phyloP scores from a whole-genome alignment of 2,329 filamentous ascomycete genomes.

The Fusarium buxicola region DNA sequence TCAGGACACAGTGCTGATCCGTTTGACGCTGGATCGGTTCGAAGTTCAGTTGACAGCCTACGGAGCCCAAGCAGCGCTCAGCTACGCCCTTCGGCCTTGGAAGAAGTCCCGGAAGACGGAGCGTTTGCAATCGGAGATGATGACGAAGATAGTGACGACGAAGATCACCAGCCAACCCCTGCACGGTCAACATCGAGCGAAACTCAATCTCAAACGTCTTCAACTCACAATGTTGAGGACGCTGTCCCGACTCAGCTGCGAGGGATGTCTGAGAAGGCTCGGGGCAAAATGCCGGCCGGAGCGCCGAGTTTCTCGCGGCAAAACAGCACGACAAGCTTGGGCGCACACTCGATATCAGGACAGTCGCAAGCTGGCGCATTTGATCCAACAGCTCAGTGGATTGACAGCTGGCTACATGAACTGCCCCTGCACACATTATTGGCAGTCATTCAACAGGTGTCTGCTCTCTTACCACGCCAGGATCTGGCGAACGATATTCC shows the following conservation, averaged over 20 bases:
- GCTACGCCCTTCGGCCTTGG: slow-evolving; percentile 44
- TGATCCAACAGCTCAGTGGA: slow-evolving; percentile 84
- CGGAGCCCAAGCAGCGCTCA: slow-evolving; percentile 65
- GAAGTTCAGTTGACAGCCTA: slow-evolving; percentile 75
- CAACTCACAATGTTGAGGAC: slow-evolving; percentile 76
- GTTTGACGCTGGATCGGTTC: slow-evolving; percentile 61
- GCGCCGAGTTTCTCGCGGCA: slow-evolving; percentile 87
- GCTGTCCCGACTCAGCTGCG: slow-evolving; percentile 84
- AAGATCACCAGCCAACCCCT: slow-evolving; percentile 64
- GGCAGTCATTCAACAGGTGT: slow-evolving; percentile 76
- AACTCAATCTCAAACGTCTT: slow-evolving; percentile 73
- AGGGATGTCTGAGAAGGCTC: slow-evolving; percentile 96
- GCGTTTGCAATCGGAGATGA: slow-evolving; percentile 92
- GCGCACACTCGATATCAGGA: slow-evolving; percentile 69
- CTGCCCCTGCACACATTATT: slow-evolving; percentile 89
- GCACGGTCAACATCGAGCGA: slow-evolving; percentile 73
- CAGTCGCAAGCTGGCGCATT: slow-evolving; percentile 72
- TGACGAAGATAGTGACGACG: slow-evolving; percentile 71
- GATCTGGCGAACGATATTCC: slow-evolving; percentile 57
- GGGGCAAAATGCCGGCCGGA: slow-evolving; percentile 93
- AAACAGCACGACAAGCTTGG: slow-evolving; percentile 87
- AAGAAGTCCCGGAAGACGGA: slow-evolving; percentile 68
- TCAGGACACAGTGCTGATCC: slow-evolving; percentile 61
- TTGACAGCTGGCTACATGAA: slow-evolving; percentile 93
- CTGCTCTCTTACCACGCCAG: slow-evolving; percentile 66